These are phyloP conservation scores for Paralagenidium karlingii DNA, from an alignment of 352 stramenopile species.

Conservation along the genomic window DNA sequence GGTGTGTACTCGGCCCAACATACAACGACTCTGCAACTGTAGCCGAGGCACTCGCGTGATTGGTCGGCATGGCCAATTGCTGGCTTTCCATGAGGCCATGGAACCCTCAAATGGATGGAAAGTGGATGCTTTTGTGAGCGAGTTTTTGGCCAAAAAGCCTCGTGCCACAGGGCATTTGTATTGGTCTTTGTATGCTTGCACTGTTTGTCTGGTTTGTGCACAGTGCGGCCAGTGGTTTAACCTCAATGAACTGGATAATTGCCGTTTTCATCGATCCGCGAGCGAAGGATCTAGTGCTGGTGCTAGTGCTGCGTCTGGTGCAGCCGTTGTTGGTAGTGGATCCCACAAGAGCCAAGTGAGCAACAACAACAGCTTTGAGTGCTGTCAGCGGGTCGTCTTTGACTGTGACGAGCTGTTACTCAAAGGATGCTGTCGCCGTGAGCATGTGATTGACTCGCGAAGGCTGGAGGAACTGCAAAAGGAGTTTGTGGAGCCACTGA, in stretches of 20 bases:
- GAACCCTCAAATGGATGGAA: slow-evolving; percentile 30
- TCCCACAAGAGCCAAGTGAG: too few relatives aligned
- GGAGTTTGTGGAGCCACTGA: slow-evolving; percentile 13
- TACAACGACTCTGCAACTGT: slow-evolving; percentile 10
- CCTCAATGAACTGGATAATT: slow-evolving; percentile 25
- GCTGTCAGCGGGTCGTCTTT: slow-evolving; percentile 31
- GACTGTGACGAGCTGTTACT: slow-evolving; percentile 24
- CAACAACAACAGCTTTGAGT: slow-evolving; percentile 40
- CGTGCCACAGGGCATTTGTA: slow-evolving; percentile 57
- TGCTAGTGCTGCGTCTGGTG: too few relatives aligned
- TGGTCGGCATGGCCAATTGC: slow-evolving; percentile 29
- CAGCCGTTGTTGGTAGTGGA: too few relatives aligned
- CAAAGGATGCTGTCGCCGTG: slow-evolving; percentile 23
- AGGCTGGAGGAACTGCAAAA: slow-evolving; percentile 4
- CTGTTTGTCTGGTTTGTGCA: slow-evolving; percentile 33
- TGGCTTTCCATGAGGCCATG: slow-evolving; percentile 25
- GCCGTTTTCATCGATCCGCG: slow-evolving; percentile 28
- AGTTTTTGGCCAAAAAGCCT: slow-evolving; percentile 18
- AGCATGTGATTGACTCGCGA: slow-evolving; percentile 13
- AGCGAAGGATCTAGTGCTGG: slow-evolving; percentile 17
- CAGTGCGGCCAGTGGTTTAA: slow-evolving; percentile 25
- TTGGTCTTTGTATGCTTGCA: slow-evolving; percentile 74
- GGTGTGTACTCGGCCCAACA: slow-evolving; percentile 17
- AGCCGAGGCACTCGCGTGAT: slow-evolving; percentile 21
- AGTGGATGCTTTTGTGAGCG: slow-evolving; percentile 23